A percentile compares a stretch with the other conserved stretches of the same genome.
Conservation (phyloP, 306 rosid species). For the cucumber (Cucumis sativus) region Cucumber_9930_V3 NC_026656.2:22366501-22367000, state of each 20-base stretch:
- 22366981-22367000: neutral
- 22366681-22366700: constrained; percentile 82
- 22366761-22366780: constrained; percentile 76
- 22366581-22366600: neutral
- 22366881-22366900: neutral
- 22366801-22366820: constrained; percentile 81
- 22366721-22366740: constrained; percentile 98
- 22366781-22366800: constrained; percentile 62
- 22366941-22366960: constrained; percentile 4
- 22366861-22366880: neutral
- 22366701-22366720: constrained; percentile 64
- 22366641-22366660: constrained; percentile 87
- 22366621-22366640: constrained; percentile 19
- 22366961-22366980: constrained; percentile 7
- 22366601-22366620: neutral
- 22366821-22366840: constrained; percentile 68
- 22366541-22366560: neutral
- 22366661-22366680: constrained; percentile 98
- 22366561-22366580: neutral
- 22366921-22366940: constrained; percentile 3
- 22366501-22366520: constrained; percentile 63
- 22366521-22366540: constrained; percentile 36
- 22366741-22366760: constrained; percentile 70
- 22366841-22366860: neutral
- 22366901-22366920: neutral